A percentile compares a stretch with the other conserved stretches of the same genome.
phyloP scores from a whole-genome alignment of 2,329 filamentous ascomycete genomes.

The Sphaerostilbella broomeana region DNA sequence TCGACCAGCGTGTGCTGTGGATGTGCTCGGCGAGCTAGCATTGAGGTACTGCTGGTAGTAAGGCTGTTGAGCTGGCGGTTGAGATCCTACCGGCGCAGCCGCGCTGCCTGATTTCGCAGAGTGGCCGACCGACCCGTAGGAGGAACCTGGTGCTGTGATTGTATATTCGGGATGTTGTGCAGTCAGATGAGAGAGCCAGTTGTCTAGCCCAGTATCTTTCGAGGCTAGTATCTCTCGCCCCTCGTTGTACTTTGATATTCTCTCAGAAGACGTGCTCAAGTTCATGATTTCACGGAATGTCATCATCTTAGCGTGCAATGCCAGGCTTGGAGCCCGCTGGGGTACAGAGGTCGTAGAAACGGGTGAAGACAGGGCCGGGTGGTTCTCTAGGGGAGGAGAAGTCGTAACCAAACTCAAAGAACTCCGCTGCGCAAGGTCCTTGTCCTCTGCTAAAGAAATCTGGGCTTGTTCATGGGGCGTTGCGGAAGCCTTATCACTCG shows the following conservation, averaged over 20 bases:
- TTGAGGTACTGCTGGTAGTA: constrained; percentile 53
- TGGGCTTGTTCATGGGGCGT: constrained; percentile 21
- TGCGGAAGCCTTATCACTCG: constrained; percentile 24
- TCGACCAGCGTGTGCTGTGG: constrained; percentile 27
- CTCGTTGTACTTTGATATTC: constrained; percentile 67
- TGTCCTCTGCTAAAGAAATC: constrained; percentile 41
- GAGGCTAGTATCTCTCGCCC: constrained; percentile 63
- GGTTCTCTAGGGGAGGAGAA: constrained; percentile 33
- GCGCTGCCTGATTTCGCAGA: constrained; percentile 16
- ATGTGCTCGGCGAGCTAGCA: constrained; percentile 29
- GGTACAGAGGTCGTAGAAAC: constrained; percentile 13
- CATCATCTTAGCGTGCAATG: constrained; percentile 31
- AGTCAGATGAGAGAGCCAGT: constrained; percentile 46
- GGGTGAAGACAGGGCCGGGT: constrained; percentile 25
- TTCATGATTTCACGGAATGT: constrained; percentile 73
- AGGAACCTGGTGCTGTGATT: constrained; percentile 25
- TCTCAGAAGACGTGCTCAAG: constrained; percentile 57
- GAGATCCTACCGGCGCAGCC: constrained; percentile 19
- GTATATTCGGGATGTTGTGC: constrained; percentile 43
- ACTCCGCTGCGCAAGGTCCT: constrained; percentile 28
- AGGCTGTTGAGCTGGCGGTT: constrained; percentile 35
- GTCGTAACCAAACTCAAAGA: constrained; percentile 30
- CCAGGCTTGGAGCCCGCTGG: constrained; percentile 8
- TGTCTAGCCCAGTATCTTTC: constrained; percentile 67
- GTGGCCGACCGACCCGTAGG: constrained; percentile 21